phyloP scores from a whole-genome alignment of 140 eudicot species.

The Cichorium intybus region DNA sequence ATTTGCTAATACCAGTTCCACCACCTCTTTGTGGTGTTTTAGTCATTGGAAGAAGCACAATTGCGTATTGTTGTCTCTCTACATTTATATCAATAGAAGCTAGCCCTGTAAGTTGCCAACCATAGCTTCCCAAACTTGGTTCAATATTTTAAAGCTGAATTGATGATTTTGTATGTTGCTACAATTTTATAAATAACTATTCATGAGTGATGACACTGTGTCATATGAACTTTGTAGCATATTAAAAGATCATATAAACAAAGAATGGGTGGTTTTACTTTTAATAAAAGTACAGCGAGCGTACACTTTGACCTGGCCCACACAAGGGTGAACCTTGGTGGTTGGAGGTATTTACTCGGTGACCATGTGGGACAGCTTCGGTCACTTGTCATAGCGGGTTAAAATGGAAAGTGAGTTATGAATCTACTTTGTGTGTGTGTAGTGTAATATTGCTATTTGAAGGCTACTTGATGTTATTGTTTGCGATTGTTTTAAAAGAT shows the following conservation, averaged over 20 bases:
- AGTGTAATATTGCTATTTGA: too few relatives aligned
- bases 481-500: neutral
- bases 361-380: slow-evolving; percentile 94
- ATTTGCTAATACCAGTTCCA: slow-evolving; percentile 91
- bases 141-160: too few relatives aligned
- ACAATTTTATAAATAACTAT: too few relatives aligned
- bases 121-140: slow-evolving; percentile 7
- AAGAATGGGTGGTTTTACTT: too few relatives aligned
- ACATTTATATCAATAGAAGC: slow-evolving; percentile 86
- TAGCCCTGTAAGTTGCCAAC: slow-evolving; percentile 72
- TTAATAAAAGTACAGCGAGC: too few relatives aligned
- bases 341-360: slow-evolving; percentile 88
- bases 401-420: slow-evolving; percentile 78
- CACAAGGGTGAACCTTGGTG: slow-evolving; percentile 94
- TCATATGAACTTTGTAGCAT: slow-evolving; percentile 2
- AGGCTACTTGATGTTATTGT: too few relatives aligned
- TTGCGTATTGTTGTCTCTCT: slow-evolving; percentile 87
- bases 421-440: neutral
- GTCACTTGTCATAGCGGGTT: slow-evolving; percentile 89
- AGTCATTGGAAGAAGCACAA: slow-evolving; percentile 88
- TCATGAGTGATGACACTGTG: slow-evolving; percentile 6
- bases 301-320: slow-evolving; percentile 85
- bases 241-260: too few relatives aligned
- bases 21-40: slow-evolving; percentile 95
- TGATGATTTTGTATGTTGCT: too few relatives aligned